Percentiles rank a stretch among this genome's conserved stretches.
These are phyloP conservation scores for Corylus americana DNA, from an alignment of 306 rosid species.

Conservation along the genomic window DNA sequence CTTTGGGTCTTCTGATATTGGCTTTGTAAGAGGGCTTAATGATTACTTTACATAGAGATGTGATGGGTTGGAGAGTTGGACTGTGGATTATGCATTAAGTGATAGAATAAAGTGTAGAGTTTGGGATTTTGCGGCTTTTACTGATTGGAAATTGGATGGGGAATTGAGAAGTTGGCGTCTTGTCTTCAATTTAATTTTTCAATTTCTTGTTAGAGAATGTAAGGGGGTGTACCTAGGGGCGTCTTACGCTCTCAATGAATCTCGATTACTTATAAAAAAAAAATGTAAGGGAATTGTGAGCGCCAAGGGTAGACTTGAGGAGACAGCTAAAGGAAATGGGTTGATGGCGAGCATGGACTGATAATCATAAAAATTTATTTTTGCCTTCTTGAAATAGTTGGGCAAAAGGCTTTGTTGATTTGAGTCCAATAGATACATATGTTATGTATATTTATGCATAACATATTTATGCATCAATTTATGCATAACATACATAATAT, in stretches of 20 bases:
- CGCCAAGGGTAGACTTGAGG: background rate
- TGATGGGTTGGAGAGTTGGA: constrained; percentile 8
- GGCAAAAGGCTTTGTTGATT: background rate
- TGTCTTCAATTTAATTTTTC: background rate
- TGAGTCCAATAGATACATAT: background rate
- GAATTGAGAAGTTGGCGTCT: background rate
- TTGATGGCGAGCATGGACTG: background rate
- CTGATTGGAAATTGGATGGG: background rate
- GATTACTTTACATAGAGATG: background rate
- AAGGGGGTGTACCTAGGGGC: background rate
- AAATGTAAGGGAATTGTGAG: background rate
- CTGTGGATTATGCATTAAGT: constrained; percentile 2
- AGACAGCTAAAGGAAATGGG: background rate
- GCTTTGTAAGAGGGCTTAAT: background rate
- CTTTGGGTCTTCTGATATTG: constrained; percentile 8
- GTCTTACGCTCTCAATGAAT: no score
- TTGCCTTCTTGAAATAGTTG: background rate
- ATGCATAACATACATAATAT: no score
- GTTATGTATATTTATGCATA: background rate
- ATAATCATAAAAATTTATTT: background rate
- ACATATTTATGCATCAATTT: no score
- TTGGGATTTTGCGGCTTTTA: background rate
- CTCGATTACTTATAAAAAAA: no score
- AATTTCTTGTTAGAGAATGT: background rate
- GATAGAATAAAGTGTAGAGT: background rate